Evolutionary conservation across 352 stramenopile species (phyloP).

Genomic region (Stephanocyclus meneghinianus): DNA sequence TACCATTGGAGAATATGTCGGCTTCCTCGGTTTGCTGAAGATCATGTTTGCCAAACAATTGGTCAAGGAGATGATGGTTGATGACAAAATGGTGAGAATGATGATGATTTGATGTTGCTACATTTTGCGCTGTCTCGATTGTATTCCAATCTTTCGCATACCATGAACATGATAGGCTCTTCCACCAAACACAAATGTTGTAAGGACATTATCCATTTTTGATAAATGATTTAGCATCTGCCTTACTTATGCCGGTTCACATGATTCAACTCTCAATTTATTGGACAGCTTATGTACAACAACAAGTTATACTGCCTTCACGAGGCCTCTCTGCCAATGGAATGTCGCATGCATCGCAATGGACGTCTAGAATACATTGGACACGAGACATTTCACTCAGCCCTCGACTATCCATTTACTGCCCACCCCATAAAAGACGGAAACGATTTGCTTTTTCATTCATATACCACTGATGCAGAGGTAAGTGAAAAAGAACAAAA

Average conservation of each 20-base stretch:
- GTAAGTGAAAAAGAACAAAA: constrained; percentile 6
- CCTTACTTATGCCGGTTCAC: not conserved
- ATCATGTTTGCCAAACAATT: constrained; percentile 27
- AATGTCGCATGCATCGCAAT: constrained; percentile 45
- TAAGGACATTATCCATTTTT: not conserved
- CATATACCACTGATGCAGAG: constrained; percentile 43
- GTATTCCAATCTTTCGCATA: not conserved
- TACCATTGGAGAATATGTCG: constrained; percentile 48
- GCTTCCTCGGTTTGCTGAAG: constrained; percentile 48
- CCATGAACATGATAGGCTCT: not conserved
- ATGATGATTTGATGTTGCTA: not conserved
- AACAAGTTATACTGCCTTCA: constrained; percentile 56
- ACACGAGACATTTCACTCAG: constrained; percentile 39
- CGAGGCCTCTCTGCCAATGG: constrained; percentile 51
- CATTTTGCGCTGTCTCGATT: not conserved
- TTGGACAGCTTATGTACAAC: constrained; percentile 36
- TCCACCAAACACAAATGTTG: constrained; percentile 9
- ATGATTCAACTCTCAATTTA: not conserved
- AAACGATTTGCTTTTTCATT: constrained; percentile 52
- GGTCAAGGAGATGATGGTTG: constrained; percentile 41
- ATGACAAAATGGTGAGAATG: constrained; percentile 28
- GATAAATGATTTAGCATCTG: no score
- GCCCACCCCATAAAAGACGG: constrained; percentile 43
- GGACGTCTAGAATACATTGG: constrained; percentile 47
- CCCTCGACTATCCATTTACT: constrained; percentile 50